These are phyloP conservation scores for Pseudisothecium myosuroides DNA, from an alignment of 225 moss, liverwort and hornwort species.

Conservation along the genomic window DNA sequence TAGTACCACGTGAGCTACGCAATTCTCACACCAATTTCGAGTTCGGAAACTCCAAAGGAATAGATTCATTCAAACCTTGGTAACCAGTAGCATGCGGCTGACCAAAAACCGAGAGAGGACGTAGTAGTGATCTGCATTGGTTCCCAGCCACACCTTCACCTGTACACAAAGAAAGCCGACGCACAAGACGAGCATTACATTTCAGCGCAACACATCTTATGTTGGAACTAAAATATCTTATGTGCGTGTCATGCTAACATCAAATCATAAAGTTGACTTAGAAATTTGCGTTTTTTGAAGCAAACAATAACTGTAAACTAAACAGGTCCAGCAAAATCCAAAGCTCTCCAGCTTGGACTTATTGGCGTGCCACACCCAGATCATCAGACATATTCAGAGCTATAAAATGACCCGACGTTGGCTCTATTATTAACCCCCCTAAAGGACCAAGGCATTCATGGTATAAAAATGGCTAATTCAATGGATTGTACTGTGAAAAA, in stretches of 20 bases:
- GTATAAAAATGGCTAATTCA: background rate
- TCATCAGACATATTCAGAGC: background rate
- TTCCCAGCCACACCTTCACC: slow-evolving; percentile 98
- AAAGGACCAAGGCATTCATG: background rate
- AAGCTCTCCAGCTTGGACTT: background rate
- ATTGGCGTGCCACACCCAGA: background rate
- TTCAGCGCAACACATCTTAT: background rate
- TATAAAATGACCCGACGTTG: background rate
- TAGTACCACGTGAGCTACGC: background rate
- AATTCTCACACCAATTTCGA: background rate
- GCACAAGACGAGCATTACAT: background rate
- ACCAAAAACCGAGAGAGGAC: slow-evolving; percentile 91
- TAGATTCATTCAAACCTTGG: slow-evolving; percentile 48
- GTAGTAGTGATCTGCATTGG: slow-evolving; percentile 94
- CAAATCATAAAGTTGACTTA: background rate
- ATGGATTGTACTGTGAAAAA: background rate
- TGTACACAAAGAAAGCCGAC: slow-evolving; percentile 13
- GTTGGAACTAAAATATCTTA: background rate
- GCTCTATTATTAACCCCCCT: too few species aligned
- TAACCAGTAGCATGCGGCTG: slow-evolving; percentile 98
- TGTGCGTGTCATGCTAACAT: background rate
- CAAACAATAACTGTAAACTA: background rate
- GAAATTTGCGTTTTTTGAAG: background rate
- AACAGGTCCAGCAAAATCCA: background rate
- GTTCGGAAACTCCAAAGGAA: background rate